These are phyloP conservation scores for Ogataea saltuana DNA, from an alignment of 805 yeast genomes.

Conservation along the genomic window DNA sequence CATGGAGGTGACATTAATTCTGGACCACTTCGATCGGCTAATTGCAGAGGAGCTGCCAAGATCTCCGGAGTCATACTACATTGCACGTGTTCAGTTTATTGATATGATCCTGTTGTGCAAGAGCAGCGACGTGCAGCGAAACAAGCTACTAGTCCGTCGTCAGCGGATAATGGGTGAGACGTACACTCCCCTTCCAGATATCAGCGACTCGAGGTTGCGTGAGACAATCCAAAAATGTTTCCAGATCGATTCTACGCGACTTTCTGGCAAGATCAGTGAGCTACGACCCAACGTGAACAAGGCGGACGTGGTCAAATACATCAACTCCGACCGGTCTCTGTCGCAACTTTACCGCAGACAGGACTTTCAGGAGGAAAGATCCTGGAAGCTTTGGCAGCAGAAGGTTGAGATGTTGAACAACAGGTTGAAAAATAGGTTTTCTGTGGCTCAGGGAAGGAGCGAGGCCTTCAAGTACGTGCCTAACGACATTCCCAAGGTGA, in stretches of 20 bases:
- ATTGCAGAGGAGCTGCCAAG: constrained; percentile 5
- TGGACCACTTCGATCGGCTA: constrained; percentile 15
- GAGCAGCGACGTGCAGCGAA: constrained; percentile 18
- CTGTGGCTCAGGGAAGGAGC: not conserved
- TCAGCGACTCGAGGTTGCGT: constrained; percentile 12
- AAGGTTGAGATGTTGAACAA: constrained; percentile 9
- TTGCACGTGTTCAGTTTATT: constrained; percentile 19
- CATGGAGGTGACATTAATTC: constrained; percentile 17
- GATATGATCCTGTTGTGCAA: constrained; percentile 22
- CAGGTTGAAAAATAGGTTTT: constrained; percentile 5
- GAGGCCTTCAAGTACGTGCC: constrained; percentile 17
- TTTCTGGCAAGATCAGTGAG: constrained; percentile 13
- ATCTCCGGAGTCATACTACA: constrained; percentile 13
- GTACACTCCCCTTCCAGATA: constrained; percentile 17
- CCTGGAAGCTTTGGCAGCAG: constrained; percentile 16
- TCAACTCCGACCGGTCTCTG: constrained; percentile 14
- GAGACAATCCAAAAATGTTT: constrained; percentile 17
- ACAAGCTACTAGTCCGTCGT: constrained; percentile 15
- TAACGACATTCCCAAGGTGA: constrained; percentile 16
- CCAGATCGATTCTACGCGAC: constrained; percentile 5
- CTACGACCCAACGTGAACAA: constrained; percentile 14
- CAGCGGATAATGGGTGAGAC: constrained; percentile 11
- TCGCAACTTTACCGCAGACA: constrained; percentile 4
- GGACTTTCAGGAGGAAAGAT: constrained; percentile 18
- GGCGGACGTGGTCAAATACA: constrained; percentile 13